A percentile compares a stretch with the other conserved stretches of the same genome.
Conservation (phyloP, 331 rosid species). For the Telfairia occidentalis region DNA sequence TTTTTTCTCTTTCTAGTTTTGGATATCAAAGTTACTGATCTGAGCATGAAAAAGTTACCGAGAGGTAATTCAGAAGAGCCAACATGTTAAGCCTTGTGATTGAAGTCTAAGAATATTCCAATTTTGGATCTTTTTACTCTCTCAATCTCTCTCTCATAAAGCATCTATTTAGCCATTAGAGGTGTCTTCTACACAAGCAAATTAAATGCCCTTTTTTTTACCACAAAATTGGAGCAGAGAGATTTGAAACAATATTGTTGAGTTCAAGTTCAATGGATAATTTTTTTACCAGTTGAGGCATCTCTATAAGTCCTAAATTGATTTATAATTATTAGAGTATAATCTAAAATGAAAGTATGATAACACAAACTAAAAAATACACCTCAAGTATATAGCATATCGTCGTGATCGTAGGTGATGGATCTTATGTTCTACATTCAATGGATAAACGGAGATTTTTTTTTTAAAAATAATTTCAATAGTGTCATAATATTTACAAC, state of each 20-base stretch:
- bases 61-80: not conserved
- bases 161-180: not conserved
- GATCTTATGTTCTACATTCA: not conserved
- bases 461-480: not conserved
- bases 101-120: conserved; percentile 7
- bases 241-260: not conserved
- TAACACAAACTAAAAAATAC: not conserved
- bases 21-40: not conserved
- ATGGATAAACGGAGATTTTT: not conserved
- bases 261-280: not conserved
- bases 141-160: not conserved
- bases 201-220: not conserved
- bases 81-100: not conserved
- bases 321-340: not conserved
- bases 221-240: not conserved
- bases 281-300: not conserved
- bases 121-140: not conserved
- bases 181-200: not conserved
- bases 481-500: not conserved
- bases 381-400: not conserved
- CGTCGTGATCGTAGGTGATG: not conserved
- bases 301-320: not conserved
- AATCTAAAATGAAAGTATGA: not conserved
- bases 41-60: not conserved
- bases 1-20: conserved; percentile 1